Evolutionary conservation across 768 basidiomycete species (phyloP).

Genomic region (Tricholoma hemisulphureum): DNA sequence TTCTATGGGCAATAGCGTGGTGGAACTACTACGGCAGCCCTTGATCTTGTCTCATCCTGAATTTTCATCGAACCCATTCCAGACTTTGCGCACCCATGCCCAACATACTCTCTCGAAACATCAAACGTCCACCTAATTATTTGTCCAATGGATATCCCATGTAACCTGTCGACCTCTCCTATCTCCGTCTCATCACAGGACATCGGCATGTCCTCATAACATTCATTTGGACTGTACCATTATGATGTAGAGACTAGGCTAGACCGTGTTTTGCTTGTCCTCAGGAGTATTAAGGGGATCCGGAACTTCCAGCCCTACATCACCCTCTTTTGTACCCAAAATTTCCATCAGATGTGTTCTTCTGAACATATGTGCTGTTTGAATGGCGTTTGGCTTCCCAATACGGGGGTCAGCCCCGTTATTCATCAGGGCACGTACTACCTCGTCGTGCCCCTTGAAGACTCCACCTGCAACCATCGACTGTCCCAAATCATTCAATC

Average conservation of each 20-base stretch:
- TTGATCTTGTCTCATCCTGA: constrained; percentile 64
- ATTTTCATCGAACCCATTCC: constrained; percentile 69
- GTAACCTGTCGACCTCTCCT: not conserved
- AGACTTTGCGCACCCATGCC: constrained; percentile 76
- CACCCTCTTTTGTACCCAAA: constrained; percentile 59
- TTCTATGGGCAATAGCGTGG: constrained; percentile 41
- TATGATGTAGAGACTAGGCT: not conserved
- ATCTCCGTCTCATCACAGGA: not conserved
- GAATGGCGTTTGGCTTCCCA: constrained; percentile 67
- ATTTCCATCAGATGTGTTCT: constrained; percentile 53
- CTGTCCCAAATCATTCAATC: constrained; percentile 69
- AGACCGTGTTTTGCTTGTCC: not conserved
- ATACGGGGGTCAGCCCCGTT: constrained; percentile 61
- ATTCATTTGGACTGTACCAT: not conserved
- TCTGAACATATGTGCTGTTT: constrained; percentile 68
- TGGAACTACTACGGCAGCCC: constrained; percentile 69
- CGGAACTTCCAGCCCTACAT: constrained; percentile 41
- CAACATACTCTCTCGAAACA: constrained; percentile 73
- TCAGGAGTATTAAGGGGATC: constrained; percentile 24
- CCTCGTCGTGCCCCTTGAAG: constrained; percentile 67
- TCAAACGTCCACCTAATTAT: constrained; percentile 6
- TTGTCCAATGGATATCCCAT: not conserved
- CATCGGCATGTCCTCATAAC: not conserved
- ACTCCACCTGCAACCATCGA: constrained; percentile 75
- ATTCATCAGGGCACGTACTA: constrained; percentile 55